Conservation (phyloP, 169 alveolate genomes). For the Plasmodium sp. region DNA sequence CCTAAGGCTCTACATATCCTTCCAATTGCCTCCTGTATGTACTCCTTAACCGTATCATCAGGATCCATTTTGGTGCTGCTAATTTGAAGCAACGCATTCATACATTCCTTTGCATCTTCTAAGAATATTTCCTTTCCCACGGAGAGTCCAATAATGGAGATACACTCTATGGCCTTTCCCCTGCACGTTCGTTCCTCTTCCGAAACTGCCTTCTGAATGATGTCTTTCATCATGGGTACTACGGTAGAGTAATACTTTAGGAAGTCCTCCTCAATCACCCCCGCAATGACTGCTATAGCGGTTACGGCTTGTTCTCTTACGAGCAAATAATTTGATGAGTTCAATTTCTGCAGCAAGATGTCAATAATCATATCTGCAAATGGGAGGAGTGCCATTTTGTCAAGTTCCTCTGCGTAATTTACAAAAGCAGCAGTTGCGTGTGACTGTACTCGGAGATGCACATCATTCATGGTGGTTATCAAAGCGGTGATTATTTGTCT, state of each 20-base stretch:
- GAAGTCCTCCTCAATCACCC: conserved; percentile 92
- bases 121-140: conserved; percentile 87
- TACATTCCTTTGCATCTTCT: conserved; percentile 88
- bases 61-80: conserved; percentile 86
- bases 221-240: conserved; percentile 89
- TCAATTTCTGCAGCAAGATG: conserved; percentile 82
- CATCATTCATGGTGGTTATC: conserved; percentile 87
- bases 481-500: conserved; percentile 87
- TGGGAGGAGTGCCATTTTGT: conserved; percentile 87
- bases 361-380: conserved; percentile 87
- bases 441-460: conserved; percentile 88
- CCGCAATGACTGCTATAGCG: conserved; percentile 93
- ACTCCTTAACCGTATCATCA: conserved; percentile 92
- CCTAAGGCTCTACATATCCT: conserved; percentile 91
- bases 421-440: conserved; percentile 94
- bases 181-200: conserved; percentile 89
- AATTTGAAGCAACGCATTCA: conserved; percentile 88
- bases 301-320: conserved; percentile 93
- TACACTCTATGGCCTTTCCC: conserved; percentile 93
- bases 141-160: conserved; percentile 90
- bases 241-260: conserved; percentile 87
- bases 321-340: conserved; percentile 76
- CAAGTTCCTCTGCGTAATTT: conserved; percentile 92
- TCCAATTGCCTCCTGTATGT: conserved; percentile 89
- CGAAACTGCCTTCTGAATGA: conserved; percentile 81